Percentiles rank a stretch among this genome's conserved stretches.
Conservation (phyloP, 306 rosid species). For the Castanopsis chinensis region DNA sequence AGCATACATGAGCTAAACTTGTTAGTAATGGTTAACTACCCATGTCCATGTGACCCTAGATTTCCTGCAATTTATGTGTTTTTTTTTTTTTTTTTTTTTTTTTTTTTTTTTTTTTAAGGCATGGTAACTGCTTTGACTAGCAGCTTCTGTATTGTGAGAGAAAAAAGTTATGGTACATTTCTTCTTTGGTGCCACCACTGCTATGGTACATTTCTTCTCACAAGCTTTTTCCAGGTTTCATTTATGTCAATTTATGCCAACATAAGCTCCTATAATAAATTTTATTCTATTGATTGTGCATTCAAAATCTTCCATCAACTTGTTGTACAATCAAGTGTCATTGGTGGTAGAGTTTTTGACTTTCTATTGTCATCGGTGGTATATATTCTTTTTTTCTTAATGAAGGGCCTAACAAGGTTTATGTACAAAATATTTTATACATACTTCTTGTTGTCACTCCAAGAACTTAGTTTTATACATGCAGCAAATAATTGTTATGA, state of each 20-base stretch:
- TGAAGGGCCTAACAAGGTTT: no score
- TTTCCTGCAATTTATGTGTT: neutral
- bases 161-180: no score
- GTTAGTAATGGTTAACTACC: neutral
- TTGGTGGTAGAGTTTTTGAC: neutral
- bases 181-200: conserved; percentile 95
- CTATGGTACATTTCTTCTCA: conserved; percentile 63
- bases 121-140: neutral
- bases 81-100: no score
- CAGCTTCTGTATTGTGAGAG: neutral
- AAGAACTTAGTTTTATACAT: no score
- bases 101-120: no score
- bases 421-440: no score
- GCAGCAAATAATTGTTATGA: no score
- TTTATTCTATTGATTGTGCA: neutral
- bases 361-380: neutral
- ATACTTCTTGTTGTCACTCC: no score
- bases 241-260: conserved; percentile 30
- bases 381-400: no score
- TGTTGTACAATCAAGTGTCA: neutral
- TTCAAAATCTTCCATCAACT: neutral
- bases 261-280: neutral
- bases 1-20: no score
- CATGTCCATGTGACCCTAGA: neutral
- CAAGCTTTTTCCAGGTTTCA: conserved; percentile 17